Percentiles rank a stretch among this genome's conserved stretches.
Conservation (phyloP, 169 alveolate species). For the Eimeria maxima region DNA sequence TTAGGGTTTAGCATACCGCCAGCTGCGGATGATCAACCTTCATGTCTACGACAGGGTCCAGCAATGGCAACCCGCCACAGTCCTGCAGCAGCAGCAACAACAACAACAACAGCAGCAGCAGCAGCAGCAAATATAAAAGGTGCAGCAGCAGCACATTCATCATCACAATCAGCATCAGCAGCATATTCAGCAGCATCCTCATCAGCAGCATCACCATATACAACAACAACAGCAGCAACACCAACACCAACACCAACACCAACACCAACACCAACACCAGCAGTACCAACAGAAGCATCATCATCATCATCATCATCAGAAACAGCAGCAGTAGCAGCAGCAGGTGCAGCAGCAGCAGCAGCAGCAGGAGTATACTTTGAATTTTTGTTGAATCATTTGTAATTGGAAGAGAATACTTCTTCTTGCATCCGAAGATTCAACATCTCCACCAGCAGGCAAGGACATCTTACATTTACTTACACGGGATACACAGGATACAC, state of each 20-base stretch:
- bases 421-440: constrained; percentile 67
- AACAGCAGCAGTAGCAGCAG: constrained; percentile 5
- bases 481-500: constrained; percentile 36
- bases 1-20: no score
- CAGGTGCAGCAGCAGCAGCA: constrained; percentile 2
- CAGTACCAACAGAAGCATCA: constrained; percentile 10
- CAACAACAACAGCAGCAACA: constrained; percentile 59
- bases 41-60: no score
- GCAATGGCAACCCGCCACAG: no score
- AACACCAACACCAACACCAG: not conserved
- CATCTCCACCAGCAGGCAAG: constrained; percentile 70
- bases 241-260: constrained; percentile 28
- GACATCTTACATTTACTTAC: constrained; percentile 74
- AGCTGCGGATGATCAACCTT: no score
- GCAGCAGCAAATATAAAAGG: no score
- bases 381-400: constrained; percentile 31
- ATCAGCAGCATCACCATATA: no score
- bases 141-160: no score
- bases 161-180: no score
- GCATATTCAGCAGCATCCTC: no score
- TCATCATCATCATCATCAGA: not conserved
- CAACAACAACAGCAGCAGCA: no score
- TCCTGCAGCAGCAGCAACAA: no score
- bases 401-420: constrained; percentile 61
- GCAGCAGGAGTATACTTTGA: constrained; percentile 44